Percentiles rank a stretch among this genome's conserved stretches.
Conservation (phyloP, 1,139 yeast species). For the Taiozyma sp. region DNA sequence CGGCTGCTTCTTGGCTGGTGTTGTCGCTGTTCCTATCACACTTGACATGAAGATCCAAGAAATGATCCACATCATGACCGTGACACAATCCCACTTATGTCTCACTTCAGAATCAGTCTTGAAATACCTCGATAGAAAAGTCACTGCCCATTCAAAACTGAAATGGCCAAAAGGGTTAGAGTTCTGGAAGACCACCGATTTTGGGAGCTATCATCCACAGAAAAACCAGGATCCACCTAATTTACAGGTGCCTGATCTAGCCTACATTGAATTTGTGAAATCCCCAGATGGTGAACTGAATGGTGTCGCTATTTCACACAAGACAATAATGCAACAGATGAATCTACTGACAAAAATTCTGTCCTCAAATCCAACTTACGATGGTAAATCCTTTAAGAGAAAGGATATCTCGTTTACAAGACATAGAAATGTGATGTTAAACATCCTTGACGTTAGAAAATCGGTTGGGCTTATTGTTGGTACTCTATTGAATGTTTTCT, state of each 20-base stretch:
- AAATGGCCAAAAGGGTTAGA: conserved; percentile 55
- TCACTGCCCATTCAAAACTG: conserved; percentile 31
- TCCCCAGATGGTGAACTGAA: conserved; percentile 88
- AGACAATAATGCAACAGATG: conserved; percentile 88
- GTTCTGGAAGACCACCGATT: conserved; percentile 84
- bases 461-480: conserved; percentile 87
- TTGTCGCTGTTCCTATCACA: conserved; percentile 89
- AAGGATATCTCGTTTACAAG: conserved; percentile 31
- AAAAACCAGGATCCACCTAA: conserved; percentile 63
- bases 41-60: conserved; percentile 63
- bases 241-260: conserved; percentile 68
- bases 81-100: conserved; percentile 73
- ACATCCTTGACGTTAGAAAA: conserved; percentile 80
- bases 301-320: conserved; percentile 90
- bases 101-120: conserved; percentile 74
- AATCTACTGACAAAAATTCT: conserved; percentile 63
- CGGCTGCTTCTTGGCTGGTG: conserved; percentile 92
- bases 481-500: conserved; percentile 69
- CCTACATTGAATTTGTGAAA: conserved; percentile 88
- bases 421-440: conserved; percentile 42
- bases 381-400: conserved; percentile 30
- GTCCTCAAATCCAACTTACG: conserved; percentile 49
- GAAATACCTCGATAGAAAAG: conserved; percentile 22
- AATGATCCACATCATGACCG: conserved; percentile 62
- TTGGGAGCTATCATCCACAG: conserved; percentile 63